These are phyloP conservation scores for Phoma herbarum DNA, from an alignment of 2,329 filamentous ascomycete species.

Conservation along the genomic window DNA sequence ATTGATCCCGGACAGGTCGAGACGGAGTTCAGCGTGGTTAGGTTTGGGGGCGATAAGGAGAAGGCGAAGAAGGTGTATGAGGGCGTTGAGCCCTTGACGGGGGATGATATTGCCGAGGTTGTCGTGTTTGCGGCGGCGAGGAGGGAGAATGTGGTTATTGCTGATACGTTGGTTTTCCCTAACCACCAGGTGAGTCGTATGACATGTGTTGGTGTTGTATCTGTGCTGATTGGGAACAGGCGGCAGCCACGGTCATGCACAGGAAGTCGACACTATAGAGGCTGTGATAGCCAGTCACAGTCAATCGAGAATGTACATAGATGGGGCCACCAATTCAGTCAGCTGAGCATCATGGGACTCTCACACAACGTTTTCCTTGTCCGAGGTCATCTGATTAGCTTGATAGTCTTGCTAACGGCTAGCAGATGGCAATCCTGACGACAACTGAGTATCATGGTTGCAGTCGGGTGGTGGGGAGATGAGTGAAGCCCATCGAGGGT, in stretches of 20 bases:
- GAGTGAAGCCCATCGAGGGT: background rate
- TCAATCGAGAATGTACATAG: background rate
- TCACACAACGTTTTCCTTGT: too few species aligned
- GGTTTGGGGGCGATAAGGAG: constrained; percentile 86
- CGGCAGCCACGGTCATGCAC: constrained; percentile 51
- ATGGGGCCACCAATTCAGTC: background rate
- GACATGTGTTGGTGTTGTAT: constrained; percentile 24
- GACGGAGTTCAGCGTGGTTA: constrained; percentile 89
- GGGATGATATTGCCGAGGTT: constrained; percentile 89
- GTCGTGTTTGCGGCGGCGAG: constrained; percentile 85
- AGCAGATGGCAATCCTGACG: background rate
- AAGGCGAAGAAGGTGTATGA: constrained; percentile 92
- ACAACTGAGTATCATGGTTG: too few species aligned
- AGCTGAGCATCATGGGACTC: background rate
- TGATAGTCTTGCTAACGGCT: background rate
- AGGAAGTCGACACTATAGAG: constrained; percentile 31
- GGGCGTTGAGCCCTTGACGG: constrained; percentile 76
- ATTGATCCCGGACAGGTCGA: constrained; percentile 93
- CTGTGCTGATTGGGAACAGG: too few species aligned
- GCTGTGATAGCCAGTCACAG: rapidly evolving
- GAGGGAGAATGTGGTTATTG: constrained; percentile 88
- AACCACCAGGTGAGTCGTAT: constrained; percentile 79
- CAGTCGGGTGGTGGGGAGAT: background rate
- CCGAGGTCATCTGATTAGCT: too few species aligned
- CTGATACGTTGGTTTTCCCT: constrained; percentile 86